Evolutionary conservation across 2,329 filamentous ascomycete genomes (phyloP), one percentile per base, ranked within the genome.

Genomic region (Atkinsonella texensis): DNA sequence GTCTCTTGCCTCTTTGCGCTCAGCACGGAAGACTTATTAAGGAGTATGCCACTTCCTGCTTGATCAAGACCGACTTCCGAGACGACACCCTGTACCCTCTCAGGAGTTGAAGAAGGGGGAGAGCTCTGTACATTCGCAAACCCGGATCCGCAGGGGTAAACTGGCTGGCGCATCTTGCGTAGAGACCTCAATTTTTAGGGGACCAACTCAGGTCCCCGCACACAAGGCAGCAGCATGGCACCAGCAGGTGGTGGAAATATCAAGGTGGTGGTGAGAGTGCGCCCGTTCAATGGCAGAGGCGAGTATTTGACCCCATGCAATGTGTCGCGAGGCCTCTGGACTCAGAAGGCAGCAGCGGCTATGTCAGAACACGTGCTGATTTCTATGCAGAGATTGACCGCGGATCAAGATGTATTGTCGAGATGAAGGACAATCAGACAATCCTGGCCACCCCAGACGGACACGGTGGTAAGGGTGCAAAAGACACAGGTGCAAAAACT

Each of bases 241-340:
- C 68, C 74, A 55, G 73, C 79, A 61, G 87, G 87, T 64, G 89
- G 87, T 72, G 90, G 93, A 66, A 98, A 98, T 67, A 98, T 98
- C 70, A 98, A 98, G 84, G 93, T 98, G 74, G 93, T 98, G 76
- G 93, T 98, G 75, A 83, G 93, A 74, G 84, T 87, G 62, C 83
- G 93, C 67, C 93, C 93, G 48, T 98, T 98, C 74, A 98, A 98
- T 70, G 83, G 82, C 64, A 83, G 90, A 91, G 89, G 89, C 91
- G 76, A 54, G 75, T 60, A 38, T 18, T n/a, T 18, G 35, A 20
- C 11, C 10, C 35, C 46, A 17, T 38, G 4, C 38, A 17, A 9
- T n/a, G 9, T 23, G n/a, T 15, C 23, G 15, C 11, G 5, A n/a
- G 4, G 11, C 41, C 18, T 43, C 20, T 23, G 28, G 7, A 28